phyloP scores from a whole-genome alignment of 352 stramenopile species.

The Phytopythium boreale region DNA sequence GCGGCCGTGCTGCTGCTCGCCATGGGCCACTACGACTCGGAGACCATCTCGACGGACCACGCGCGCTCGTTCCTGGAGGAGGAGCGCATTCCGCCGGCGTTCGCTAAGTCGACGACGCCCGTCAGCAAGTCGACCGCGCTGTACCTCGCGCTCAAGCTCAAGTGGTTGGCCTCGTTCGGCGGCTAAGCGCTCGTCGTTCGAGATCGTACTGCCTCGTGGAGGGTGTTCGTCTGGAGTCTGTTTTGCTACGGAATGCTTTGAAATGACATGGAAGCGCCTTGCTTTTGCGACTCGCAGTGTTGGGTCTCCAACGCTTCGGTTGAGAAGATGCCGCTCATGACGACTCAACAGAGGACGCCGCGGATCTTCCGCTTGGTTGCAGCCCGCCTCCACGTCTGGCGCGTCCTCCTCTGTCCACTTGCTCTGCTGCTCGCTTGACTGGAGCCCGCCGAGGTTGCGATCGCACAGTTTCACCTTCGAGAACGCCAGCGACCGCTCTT shows the following conservation, averaged over 20 bases:
- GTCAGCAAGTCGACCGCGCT: conserved; percentile 31
- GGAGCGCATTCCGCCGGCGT: conserved; percentile 48
- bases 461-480: not conserved
- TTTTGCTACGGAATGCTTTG: not conserved
- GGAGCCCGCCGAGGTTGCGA: not conserved
- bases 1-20: conserved; percentile 41
- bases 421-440: not conserved
- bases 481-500: not conserved
- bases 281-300: no score
- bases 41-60: conserved; percentile 35
- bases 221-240: not conserved
- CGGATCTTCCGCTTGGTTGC: not conserved
- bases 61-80: conserved; percentile 45
- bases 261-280: not conserved
- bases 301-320: no score
- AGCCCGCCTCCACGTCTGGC: not conserved
- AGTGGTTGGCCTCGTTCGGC: conserved; percentile 20
- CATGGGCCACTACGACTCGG: conserved; percentile 35
- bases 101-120: conserved; percentile 23
- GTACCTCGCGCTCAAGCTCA: conserved; percentile 40
- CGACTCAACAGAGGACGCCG: not conserved
- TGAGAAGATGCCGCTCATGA: no score
- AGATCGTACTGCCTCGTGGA: conserved; percentile 1
- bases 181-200: not conserved
- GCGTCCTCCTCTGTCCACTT: not conserved